A percentile compares a stretch with the other conserved stretches of the same genome.
phyloP scores from a whole-genome alignment of 345 rosid genomes.

The Boechera divaricarpa region DNA sequence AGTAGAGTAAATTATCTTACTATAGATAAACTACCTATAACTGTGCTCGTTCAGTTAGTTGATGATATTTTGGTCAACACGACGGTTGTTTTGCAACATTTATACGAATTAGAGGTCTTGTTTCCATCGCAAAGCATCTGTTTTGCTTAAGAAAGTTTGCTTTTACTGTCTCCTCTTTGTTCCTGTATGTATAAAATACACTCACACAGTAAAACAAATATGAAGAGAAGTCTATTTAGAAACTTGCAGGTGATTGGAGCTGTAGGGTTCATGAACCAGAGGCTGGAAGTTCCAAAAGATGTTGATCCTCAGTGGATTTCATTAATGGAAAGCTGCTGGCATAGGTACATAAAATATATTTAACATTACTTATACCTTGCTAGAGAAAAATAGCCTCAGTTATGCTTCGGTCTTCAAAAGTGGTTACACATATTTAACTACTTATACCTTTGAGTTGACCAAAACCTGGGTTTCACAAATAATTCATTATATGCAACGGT shows the following conservation, averaged over 20 bases:
- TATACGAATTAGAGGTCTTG: background rate
- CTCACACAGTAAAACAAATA: conserved; percentile 22
- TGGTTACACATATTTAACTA: conserved; percentile 1
- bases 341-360: conserved; percentile 56
- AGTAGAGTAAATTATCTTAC: background rate
- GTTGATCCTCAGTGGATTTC: conserved; percentile 86
- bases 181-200: background rate
- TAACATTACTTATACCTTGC: background rate
- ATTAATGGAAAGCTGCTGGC: conserved; percentile 90
- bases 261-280: conserved; percentile 93
- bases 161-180: background rate
- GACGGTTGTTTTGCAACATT: background rate
- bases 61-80: background rate
- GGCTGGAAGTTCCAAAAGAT: conserved; percentile 80
- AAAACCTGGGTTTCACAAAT: background rate
- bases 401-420: background rate
- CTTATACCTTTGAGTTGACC: background rate
- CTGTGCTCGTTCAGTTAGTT: conserved; percentile 10
- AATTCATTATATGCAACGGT: background rate
- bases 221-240: conserved; percentile 44
- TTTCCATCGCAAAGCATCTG: background rate
- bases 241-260: conserved; percentile 91
- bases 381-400: background rate
- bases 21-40: background rate
- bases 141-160: conserved; percentile 11